These are phyloP conservation scores for Echeveria elegans DNA, from an alignment of 164 flowering plant species.

Conservation along the genomic window DNA sequence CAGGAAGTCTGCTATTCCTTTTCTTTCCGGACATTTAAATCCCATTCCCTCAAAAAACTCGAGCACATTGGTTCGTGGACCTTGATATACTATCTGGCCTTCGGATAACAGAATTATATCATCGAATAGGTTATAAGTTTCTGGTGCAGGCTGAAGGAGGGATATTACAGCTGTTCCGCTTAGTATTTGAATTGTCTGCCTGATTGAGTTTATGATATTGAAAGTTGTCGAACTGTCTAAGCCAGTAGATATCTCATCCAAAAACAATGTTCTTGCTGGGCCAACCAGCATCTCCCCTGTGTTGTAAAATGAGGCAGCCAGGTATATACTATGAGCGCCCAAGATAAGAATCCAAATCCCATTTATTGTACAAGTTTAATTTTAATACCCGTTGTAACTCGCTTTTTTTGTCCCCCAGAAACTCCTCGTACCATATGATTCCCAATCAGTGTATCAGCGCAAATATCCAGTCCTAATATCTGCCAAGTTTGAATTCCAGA, in stretches of 20 bases:
- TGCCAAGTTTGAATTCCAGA: slow-evolving; percentile 4
- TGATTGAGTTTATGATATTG: slow-evolving; percentile 44
- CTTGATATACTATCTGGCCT: slow-evolving; percentile 37
- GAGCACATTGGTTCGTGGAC: slow-evolving; percentile 39
- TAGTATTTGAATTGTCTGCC: slow-evolving; percentile 35
- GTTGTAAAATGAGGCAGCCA: background rate
- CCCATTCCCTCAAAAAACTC: slow-evolving; percentile 23
- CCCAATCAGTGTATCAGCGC: slow-evolving; percentile 28
- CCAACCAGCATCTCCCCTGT: slow-evolving; percentile 57
- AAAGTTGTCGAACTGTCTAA: slow-evolving; percentile 57
- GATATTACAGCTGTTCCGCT: slow-evolving; percentile 37
- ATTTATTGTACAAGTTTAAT: background rate
- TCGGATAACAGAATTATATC: slow-evolving; percentile 34
- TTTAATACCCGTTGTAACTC: slow-evolving; percentile 25
- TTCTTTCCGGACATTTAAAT: slow-evolving; percentile 32
- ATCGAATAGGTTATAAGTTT: slow-evolving; percentile 41
- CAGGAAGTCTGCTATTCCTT: slow-evolving; percentile 30
- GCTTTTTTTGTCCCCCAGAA: slow-evolving; percentile 32
- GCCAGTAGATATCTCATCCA: slow-evolving; percentile 38
- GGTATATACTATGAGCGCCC: background rate
- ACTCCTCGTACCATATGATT: slow-evolving; percentile 29
- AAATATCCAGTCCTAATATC: slow-evolving; percentile 26
- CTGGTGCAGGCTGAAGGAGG: slow-evolving; percentile 54
- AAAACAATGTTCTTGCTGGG: slow-evolving; percentile 28
- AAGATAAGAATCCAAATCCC: background rate